Evolutionary conservation across 495 filamentous ascomycete species (phyloP).

Genomic region (Clohesyomyces aquaticus): DNA sequence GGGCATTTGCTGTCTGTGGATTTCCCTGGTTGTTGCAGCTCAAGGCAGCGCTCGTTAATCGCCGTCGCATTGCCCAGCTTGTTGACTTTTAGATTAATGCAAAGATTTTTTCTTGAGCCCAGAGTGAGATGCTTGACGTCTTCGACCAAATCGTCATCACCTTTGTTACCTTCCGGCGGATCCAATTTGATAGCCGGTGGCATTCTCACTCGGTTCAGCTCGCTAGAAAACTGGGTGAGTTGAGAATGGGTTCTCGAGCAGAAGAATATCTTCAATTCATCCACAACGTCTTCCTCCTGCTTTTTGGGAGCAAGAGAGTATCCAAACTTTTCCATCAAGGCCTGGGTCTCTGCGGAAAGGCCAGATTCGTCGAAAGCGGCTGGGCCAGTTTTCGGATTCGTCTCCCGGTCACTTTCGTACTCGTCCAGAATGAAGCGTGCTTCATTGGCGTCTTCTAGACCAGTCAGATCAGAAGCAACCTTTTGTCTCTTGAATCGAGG

Average conservation of each 20-base stretch:
- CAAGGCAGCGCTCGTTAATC: slow-evolving; percentile 94
- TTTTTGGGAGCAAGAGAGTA: slow-evolving; percentile 49
- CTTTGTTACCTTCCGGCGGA: slow-evolving; percentile 43
- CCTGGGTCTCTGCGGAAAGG: slow-evolving; percentile 65
- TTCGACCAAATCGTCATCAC: slow-evolving; percentile 53
- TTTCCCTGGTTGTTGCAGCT: slow-evolving; percentile 77
- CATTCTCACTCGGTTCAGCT: slow-evolving; percentile 79
- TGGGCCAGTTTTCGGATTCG: slow-evolving; percentile 33
- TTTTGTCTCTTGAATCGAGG: slow-evolving; percentile 54
- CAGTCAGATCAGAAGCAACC: neutral
- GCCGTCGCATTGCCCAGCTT: slow-evolving; percentile 72
- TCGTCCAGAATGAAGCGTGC: slow-evolving; percentile 76
- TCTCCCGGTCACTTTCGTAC: slow-evolving; percentile 72
- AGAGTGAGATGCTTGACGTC: slow-evolving; percentile 82
- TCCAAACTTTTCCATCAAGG: slow-evolving; percentile 63
- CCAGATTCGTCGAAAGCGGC: slow-evolving; percentile 43
- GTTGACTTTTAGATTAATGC: slow-evolving; percentile 83
- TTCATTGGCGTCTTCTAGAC: slow-evolving; percentile 55
- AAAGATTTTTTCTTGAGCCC: slow-evolving; percentile 89
- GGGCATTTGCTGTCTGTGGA: slow-evolving; percentile 71
- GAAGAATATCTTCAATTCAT: slow-evolving; percentile 70
- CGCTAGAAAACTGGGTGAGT: slow-evolving; percentile 88
- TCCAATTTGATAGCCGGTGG: slow-evolving; percentile 60
- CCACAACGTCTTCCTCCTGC: slow-evolving; percentile 59
- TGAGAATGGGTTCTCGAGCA: slow-evolving; percentile 97